These are phyloP conservation scores for Pythium aphanidermatum DNA, from an alignment of 352 stramenopile genomes.

Conservation along the genomic window DNA sequence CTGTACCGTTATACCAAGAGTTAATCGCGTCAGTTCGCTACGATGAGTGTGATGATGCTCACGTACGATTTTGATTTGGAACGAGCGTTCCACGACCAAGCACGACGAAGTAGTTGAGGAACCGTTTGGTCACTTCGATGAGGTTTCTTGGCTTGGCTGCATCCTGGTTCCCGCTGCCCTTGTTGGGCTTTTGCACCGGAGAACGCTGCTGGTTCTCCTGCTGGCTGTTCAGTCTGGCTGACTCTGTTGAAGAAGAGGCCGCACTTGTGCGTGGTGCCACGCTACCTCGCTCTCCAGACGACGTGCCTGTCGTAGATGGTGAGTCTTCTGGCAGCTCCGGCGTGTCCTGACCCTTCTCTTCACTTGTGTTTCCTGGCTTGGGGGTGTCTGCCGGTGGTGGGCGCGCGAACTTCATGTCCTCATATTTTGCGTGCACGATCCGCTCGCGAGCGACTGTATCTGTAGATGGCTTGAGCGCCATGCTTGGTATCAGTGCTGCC, in stretches of 20 bases:
- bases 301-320: constrained; percentile 3
- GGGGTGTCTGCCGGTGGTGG: constrained; percentile 22
- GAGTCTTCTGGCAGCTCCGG: constrained; percentile 42
- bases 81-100: constrained; percentile 53
- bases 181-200: constrained; percentile 17
- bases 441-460: constrained; percentile 37
- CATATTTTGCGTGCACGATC: constrained; percentile 67
- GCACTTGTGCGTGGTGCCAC: constrained; percentile 6
- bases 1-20: constrained; percentile 17
- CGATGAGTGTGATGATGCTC: background rate
- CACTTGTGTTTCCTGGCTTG: no score
- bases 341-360: constrained; percentile 50
- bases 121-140: constrained; percentile 72
- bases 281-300: no score
- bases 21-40: background rate
- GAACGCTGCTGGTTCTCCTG: constrained; percentile 40
- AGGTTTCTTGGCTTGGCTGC: constrained; percentile 40
- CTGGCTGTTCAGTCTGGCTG: background rate
- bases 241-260: background rate
- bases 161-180: constrained; percentile 23
- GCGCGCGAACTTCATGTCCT: constrained; percentile 57
- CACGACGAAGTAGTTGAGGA: constrained; percentile 82
- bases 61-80: constrained; percentile 61
- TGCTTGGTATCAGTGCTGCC: constrained; percentile 30
- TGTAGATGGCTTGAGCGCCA: constrained; percentile 33